Evolutionary conservation across 441 rosid species (phyloP).

Genomic region (Pelargonium myrrhifolium): DNA sequence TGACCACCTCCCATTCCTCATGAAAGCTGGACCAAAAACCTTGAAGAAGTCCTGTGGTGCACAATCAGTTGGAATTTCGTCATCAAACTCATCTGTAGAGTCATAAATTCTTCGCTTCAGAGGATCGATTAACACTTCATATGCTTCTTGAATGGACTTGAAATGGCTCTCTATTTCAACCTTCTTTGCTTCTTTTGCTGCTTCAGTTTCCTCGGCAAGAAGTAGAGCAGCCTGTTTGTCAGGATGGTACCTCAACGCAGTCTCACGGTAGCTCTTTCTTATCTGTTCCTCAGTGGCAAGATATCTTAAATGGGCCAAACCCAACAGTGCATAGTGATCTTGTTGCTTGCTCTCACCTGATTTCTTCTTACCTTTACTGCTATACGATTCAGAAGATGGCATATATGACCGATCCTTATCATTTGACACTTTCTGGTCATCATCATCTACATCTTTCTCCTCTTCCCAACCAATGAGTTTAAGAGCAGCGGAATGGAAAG

Average conservation of each 20-base stretch:
- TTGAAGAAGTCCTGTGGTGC: constrained; percentile 83
- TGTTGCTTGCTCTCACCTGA: constrained; percentile 66
- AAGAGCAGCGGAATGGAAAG: constrained; percentile 79
- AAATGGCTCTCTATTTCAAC: constrained; percentile 83
- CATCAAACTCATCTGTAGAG: constrained; percentile 94
- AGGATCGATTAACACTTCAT: constrained; percentile 87
- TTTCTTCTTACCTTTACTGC: constrained; percentile 76
- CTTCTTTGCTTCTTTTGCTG: constrained; percentile 82
- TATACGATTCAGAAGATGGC: constrained; percentile 63
- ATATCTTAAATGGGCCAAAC: constrained; percentile 81
- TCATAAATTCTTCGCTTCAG: constrained; percentile 80
- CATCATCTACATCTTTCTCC: constrained; percentile 35
- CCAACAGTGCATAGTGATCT: constrained; percentile 88
- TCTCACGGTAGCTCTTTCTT: constrained; percentile 80
- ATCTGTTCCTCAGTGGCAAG: constrained; percentile 97
- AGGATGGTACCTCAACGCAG: constrained; percentile 88
- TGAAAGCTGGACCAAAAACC: constrained; percentile 93
- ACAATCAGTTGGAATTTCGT: constrained; percentile 83
- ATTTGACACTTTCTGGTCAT: constrained; percentile 43
- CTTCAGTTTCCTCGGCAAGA: constrained; percentile 83
- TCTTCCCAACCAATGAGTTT: constrained; percentile 65
- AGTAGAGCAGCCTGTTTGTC: constrained; percentile 90
- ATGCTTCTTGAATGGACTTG: constrained; percentile 86
- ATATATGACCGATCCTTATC: constrained; percentile 49
- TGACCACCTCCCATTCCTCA: constrained; percentile 96